Conservation (phyloP, 306 rosid species). For the Rubus parviflorus region DNA sequence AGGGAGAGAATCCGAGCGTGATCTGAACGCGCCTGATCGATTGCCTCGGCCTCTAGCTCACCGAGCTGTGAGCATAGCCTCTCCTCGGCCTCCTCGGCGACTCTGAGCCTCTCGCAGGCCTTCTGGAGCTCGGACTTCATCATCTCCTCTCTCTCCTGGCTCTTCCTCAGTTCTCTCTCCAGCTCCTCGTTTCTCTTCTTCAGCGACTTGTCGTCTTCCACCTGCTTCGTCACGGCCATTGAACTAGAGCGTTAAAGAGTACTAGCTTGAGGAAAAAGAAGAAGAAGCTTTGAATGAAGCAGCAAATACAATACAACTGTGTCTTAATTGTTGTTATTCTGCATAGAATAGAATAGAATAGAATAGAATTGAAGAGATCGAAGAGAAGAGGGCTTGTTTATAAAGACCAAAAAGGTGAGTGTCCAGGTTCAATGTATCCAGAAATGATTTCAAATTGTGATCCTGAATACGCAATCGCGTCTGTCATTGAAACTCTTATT, state of each 20-base stretch:
- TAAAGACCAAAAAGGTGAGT: slow-evolving; percentile 8
- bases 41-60: slow-evolving; percentile 80
- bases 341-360: too few relatives aligned
- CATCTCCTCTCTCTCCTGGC: slow-evolving; percentile 67
- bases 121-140: slow-evolving; percentile 55
- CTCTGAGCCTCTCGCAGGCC: slow-evolving; percentile 59
- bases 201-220: slow-evolving; percentile 30
- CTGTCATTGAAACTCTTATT: not conserved
- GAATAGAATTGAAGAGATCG: too few relatives aligned
- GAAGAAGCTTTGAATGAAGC: not conserved
- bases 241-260: not conserved
- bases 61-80: slow-evolving; percentile 89
- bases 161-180: slow-evolving; percentile 66
- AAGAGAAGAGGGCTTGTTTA: not conserved
- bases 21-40: slow-evolving; percentile 66
- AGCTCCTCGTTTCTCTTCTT: slow-evolving; percentile 64
- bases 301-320: too few relatives aligned
- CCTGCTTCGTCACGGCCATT: slow-evolving; percentile 33
- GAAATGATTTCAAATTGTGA: not conserved
- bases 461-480: slow-evolving; percentile 9
- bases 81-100: slow-evolving; percentile 95
- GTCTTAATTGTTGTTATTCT: too few relatives aligned
- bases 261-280: not conserved
- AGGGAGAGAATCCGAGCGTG: slow-evolving; percentile 56
- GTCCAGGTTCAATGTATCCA: slow-evolving; percentile 41